Evolutionary conservation across 129 eudicot species (phyloP).

Genomic region (Pittosporum tobira): DNA sequence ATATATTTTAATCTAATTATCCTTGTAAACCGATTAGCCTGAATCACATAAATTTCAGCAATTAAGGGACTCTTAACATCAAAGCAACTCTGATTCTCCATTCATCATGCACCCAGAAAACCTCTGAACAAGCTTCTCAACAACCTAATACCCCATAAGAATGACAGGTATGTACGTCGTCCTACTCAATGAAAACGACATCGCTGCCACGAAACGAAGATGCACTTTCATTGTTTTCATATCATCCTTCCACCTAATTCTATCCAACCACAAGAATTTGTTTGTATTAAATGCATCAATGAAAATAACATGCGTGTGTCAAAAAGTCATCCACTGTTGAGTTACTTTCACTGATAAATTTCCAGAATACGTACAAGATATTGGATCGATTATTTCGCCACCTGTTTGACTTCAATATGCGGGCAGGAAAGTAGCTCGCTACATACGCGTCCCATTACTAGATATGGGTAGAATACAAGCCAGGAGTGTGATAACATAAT

Average conservation of each 20-base stretch:
- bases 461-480: too few relatives aligned
- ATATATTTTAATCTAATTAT: too few relatives aligned
- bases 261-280: background rate
- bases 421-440: too few relatives aligned
- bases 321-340: background rate
- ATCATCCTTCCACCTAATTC: background rate
- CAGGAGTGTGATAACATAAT: too few relatives aligned
- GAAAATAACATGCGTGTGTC: background rate
- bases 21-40: too few relatives aligned
- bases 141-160: background rate
- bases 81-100: background rate
- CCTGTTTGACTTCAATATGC: background rate
- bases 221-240: background rate
- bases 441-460: too few relatives aligned
- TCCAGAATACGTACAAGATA: too few relatives aligned
- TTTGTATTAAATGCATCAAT: background rate
- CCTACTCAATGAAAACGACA: background rate
- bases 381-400: background rate
- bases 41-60: background rate
- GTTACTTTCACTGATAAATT: slow-evolving; percentile 6
- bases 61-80: background rate
- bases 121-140: background rate
- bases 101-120: slow-evolving; percentile 1
- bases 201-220: background rate
- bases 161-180: background rate